Evolutionary conservation across 495 filamentous ascomycete species (phyloP).

Genomic region (Lasiosphaeriaceae sp.): DNA sequence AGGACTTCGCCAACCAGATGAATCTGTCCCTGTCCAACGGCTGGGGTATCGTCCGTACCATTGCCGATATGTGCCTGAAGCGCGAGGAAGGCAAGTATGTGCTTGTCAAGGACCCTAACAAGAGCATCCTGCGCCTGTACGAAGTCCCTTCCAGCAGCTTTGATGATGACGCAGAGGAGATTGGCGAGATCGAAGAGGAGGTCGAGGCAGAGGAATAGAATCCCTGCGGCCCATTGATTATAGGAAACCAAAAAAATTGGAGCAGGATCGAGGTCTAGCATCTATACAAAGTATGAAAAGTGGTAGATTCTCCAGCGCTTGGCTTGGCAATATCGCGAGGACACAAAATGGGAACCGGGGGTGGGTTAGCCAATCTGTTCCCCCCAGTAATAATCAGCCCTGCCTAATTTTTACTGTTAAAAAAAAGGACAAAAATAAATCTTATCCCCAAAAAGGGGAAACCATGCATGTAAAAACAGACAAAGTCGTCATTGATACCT

Average conservation of each 20-base stretch:
- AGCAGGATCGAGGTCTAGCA: background rate
- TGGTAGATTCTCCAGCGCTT: background rate
- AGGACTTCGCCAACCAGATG: slow-evolving; percentile 97
- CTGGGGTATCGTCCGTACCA: slow-evolving; percentile 98
- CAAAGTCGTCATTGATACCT: too few species aligned
- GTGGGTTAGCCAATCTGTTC: too few species aligned
- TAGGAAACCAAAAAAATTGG: too few species aligned
- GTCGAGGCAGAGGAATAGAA: slow-evolving; percentile 28
- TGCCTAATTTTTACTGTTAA: too few species aligned
- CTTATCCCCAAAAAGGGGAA: too few species aligned
- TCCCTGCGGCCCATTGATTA: too few species aligned
- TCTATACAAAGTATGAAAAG: too few species aligned
- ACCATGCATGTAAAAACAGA: background rate
- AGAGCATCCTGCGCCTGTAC: slow-evolving; percentile 86
- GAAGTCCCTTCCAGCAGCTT: slow-evolving; percentile 83
- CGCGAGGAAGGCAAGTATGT: slow-evolving; percentile 70
- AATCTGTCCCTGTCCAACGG: slow-evolving; percentile 93
- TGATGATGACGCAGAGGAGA: slow-evolving; percentile 52
- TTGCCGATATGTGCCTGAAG: slow-evolving; percentile 82
- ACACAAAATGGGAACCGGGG: slow-evolving; percentile 2
- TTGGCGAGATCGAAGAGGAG: slow-evolving; percentile 23
- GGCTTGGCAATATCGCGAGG: background rate
- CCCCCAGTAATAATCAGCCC: too few species aligned
- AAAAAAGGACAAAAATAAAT: too few species aligned
- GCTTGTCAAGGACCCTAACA: slow-evolving; percentile 87